A percentile compares a stretch with the other conserved stretches of the same genome.
Evolutionary conservation across 306 rosid species (phyloP).

Genomic region (Amphicarpaea edgeworthii): DNA sequence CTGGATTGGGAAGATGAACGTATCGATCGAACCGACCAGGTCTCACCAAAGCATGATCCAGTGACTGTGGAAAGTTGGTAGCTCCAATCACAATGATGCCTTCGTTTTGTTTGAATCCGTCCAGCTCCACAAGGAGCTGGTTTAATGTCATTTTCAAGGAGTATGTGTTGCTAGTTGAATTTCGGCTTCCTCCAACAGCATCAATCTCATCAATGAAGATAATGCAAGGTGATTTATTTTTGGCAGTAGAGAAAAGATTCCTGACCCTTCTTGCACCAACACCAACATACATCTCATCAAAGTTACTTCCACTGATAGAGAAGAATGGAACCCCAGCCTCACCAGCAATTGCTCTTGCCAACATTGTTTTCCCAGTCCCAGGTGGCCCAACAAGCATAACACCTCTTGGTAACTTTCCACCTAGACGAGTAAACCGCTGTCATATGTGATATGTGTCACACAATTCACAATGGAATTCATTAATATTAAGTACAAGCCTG

Average conservation of each 20-base stretch:
- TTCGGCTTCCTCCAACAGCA: slow-evolving; percentile 90
- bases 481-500: slow-evolving; percentile 8
- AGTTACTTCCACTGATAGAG: slow-evolving; percentile 89
- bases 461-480: slow-evolving; percentile 50
- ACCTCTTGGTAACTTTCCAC: slow-evolving; percentile 95
- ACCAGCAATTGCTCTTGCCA: slow-evolving; percentile 96
- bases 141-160: slow-evolving; percentile 85
- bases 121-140: slow-evolving; percentile 92
- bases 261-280: slow-evolving; percentile 97
- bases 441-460: too few relatives aligned
- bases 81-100: slow-evolving; percentile 97
- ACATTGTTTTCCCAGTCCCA: slow-evolving; percentile 96
- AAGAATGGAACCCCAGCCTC: slow-evolving; percentile 98
- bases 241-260: slow-evolving; percentile 88
- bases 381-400: slow-evolving; percentile 95
- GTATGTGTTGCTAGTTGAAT: slow-evolving; percentile 67
- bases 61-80: slow-evolving; percentile 83
- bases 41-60: slow-evolving; percentile 90
- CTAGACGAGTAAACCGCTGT: slow-evolving; percentile 96
- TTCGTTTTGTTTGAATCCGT: slow-evolving; percentile 95
- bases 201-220: slow-evolving; percentile 95
- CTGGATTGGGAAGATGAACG: slow-evolving; percentile 91
- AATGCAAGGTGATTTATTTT: slow-evolving; percentile 88
- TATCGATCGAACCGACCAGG: slow-evolving; percentile 94
- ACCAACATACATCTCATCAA: slow-evolving; percentile 93